A percentile compares a stretch with the other conserved stretches of the same genome.
Evolutionary conservation across 768 basidiomycete genomes (phyloP).

Genomic region (Mycena venus): DNA sequence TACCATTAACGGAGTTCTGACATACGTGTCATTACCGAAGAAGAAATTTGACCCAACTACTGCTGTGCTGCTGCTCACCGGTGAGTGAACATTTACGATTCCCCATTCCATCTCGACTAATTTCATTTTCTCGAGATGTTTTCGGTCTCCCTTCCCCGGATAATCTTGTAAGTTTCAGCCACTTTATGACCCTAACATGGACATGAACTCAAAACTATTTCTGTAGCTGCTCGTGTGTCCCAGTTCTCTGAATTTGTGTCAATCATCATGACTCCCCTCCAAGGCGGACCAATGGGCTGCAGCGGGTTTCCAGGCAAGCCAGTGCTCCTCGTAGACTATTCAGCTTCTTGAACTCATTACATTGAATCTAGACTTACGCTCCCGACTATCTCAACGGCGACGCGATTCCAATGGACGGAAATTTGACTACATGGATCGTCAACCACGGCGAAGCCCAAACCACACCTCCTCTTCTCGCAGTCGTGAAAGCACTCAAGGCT

Average conservation of each 20-base stretch:
- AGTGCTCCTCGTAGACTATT: too few species aligned
- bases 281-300: constrained; percentile 35
- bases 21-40: constrained; percentile 29
- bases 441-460: constrained; percentile 46
- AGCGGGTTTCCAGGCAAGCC: constrained; percentile 27
- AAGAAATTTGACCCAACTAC: constrained; percentile 17
- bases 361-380: constrained; percentile 8
- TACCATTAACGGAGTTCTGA: constrained; percentile 34
- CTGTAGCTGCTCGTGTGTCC: constrained; percentile 4
- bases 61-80: constrained; percentile 31
- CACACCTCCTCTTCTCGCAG: constrained; percentile 45
- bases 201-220: neutral
- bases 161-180: constrained; percentile 26
- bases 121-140: constrained; percentile 19
- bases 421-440: constrained; percentile 45
- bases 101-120: neutral
- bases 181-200: neutral
- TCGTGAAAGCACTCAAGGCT: constrained; percentile 48
- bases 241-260: neutral
- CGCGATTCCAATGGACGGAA: constrained; percentile 13
- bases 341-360: neutral
- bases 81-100: neutral
- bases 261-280: neutral
- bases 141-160: constrained; percentile 32
- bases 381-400: constrained; percentile 33